A percentile compares a stretch with the other conserved stretches of the same genome.
Conservation (phyloP, 257 asterid genomes). For the Buddleja alternifolia region DNA sequence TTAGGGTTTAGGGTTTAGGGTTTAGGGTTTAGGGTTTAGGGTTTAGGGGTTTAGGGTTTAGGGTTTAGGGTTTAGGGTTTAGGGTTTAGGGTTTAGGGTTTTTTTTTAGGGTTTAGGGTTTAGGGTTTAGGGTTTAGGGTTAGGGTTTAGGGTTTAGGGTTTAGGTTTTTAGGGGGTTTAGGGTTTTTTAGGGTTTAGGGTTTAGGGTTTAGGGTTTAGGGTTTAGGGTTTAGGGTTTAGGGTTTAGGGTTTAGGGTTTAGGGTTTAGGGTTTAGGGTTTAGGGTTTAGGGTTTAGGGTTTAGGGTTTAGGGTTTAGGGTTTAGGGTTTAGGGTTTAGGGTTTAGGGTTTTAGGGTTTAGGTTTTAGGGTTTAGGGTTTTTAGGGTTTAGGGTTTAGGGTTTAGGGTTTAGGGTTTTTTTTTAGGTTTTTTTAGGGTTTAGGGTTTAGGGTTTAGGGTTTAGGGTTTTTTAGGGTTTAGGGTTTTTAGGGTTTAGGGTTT, state of each 20-base stretch:
- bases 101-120: background rate
- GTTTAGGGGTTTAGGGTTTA: slow-evolving; percentile 20
- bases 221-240: slow-evolving; percentile 24
- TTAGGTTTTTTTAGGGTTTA: slow-evolving; percentile 30
- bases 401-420: slow-evolving; percentile 25
- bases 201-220: slow-evolving; percentile 12
- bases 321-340: slow-evolving; percentile 19
- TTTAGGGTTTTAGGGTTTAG: slow-evolving; percentile 18
- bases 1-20: slow-evolving; percentile 16
- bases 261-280: slow-evolving; percentile 3
- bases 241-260: slow-evolving; percentile 23
- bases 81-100: slow-evolving; percentile 25
- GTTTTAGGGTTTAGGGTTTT: slow-evolving; percentile 19
- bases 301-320: slow-evolving; percentile 20
- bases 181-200: no score
- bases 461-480: no score
- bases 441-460: slow-evolving; percentile 28
- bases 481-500: slow-evolving; percentile 30
- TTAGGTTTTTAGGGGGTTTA: slow-evolving; percentile 2
- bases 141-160: slow-evolving; percentile 9
- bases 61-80: slow-evolving; percentile 20
- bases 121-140: slow-evolving; percentile 5
- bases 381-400: slow-evolving; percentile 13
- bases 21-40: slow-evolving; percentile 9
- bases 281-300: slow-evolving; percentile 19